These are phyloP conservation scores for Aspergillus steynii DNA, from an alignment of 495 filamentous ascomycete species.

Conservation along the genomic window DNA sequence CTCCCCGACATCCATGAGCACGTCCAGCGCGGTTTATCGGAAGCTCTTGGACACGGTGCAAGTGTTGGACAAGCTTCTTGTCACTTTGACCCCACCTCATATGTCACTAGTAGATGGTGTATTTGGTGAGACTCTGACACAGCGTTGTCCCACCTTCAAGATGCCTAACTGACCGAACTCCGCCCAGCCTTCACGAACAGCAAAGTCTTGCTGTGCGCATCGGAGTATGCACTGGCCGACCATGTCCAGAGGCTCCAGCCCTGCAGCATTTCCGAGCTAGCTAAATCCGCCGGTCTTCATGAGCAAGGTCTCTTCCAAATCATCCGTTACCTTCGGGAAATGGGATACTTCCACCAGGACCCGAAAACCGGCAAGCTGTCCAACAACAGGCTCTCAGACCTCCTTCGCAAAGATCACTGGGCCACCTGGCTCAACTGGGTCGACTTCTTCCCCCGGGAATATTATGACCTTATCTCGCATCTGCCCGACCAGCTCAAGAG, in stretches of 20 bases:
- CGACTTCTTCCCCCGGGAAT: slow-evolving; percentile 5
- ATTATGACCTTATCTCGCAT: slow-evolving; percentile 3
- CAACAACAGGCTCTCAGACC: not conserved
- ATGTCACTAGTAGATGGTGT: not conserved
- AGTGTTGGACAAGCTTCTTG: not conserved
- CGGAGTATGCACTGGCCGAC: not conserved
- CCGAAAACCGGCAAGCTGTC: not conserved
- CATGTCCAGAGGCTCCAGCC: not conserved
- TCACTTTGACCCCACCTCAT: not conserved
- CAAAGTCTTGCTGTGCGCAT: not conserved
- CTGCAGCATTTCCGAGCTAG: not conserved
- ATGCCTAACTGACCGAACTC: not conserved
- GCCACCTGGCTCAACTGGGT: not conserved
- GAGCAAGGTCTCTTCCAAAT: not conserved
- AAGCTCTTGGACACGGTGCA: not conserved
- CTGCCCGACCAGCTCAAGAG: slow-evolving; percentile 3
- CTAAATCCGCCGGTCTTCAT: not conserved
- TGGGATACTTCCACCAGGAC: slow-evolving; percentile 1
- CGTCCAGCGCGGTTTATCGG: not conserved
- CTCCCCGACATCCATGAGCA: not conserved
- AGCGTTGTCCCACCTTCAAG: not conserved
- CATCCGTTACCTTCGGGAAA: not conserved
- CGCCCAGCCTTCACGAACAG: not conserved
- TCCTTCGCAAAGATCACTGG: slow-evolving; percentile 1
- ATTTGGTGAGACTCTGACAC: not conserved